Evolutionary conservation across 371 early-diverging fungal species (phyloP).

Genomic region (Syncephalastrum contaminatum): DNA sequence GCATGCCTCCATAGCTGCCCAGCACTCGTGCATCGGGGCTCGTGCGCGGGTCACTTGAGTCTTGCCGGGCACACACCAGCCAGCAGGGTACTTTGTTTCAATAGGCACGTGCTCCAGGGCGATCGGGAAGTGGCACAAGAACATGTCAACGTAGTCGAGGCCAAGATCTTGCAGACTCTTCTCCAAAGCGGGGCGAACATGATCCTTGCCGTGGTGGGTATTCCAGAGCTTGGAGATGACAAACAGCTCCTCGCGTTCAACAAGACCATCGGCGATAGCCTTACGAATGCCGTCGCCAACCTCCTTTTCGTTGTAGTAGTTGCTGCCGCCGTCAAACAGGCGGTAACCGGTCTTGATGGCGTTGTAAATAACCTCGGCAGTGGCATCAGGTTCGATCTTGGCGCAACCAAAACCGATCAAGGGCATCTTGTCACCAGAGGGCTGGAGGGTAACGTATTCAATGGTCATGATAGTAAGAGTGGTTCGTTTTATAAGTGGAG

Average conservation of each 20-base stretch:
- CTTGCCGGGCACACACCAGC: conserved; percentile 28
- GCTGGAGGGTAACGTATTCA: conserved; percentile 5
- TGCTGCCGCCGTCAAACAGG: conserved; percentile 25
- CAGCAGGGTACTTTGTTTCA: conserved; percentile 19
- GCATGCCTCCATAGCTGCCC: conserved; percentile 30
- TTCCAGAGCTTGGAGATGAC: conserved; percentile 79
- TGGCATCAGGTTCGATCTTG: conserved; percentile 29
- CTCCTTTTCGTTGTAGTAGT: conserved; percentile 61
- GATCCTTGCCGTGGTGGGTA: conserved; percentile 49
- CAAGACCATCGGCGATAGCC: conserved; percentile 49
- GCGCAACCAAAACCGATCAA: conserved; percentile 33
- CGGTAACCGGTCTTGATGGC: conserved; percentile 35
- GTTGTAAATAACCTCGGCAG: conserved; percentile 23
- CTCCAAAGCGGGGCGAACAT: conserved; percentile 49
- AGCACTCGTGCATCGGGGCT: conserved; percentile 31
- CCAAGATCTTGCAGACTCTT: conserved; percentile 55
- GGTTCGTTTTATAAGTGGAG: too few relatives aligned
- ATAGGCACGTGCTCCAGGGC: conserved; percentile 27
- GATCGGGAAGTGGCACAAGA: conserved; percentile 45
- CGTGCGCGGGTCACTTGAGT: conserved; percentile 19
- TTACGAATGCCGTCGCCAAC: conserved; percentile 46
- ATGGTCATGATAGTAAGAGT: too few relatives aligned
- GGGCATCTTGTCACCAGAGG: conserved; percentile 24
- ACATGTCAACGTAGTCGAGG: conserved; percentile 73
- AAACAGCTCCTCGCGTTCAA: conserved; percentile 66